phyloP scores from a whole-genome alignment of 352 stramenopile species.

The Phytopythium sindhum region DNA sequence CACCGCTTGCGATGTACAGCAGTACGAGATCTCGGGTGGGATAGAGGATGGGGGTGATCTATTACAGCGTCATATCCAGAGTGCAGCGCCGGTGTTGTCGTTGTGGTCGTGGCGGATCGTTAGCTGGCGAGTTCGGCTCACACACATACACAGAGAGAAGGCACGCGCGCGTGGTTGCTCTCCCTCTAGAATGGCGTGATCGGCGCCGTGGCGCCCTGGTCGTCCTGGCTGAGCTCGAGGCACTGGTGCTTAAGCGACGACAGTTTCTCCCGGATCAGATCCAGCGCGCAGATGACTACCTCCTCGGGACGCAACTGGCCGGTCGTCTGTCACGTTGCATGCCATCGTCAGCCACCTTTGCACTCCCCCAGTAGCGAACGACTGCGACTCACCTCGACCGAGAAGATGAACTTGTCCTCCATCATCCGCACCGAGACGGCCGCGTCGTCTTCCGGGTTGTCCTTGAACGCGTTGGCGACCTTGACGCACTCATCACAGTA shows the following conservation, averaged over 20 bases:
- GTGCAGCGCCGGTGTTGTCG: neutral
- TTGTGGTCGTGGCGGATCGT: neutral
- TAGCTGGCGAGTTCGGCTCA: neutral
- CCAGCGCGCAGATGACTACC: constrained; percentile 83
- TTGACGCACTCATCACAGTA: constrained; percentile 96
- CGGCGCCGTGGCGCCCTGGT: constrained; percentile 46
- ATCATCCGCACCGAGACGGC: constrained; percentile 88
- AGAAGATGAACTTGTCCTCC: constrained; percentile 96
- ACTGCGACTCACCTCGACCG: constrained; percentile 79
- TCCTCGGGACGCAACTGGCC: constrained; percentile 81
- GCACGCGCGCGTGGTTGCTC: neutral
- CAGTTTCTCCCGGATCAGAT: constrained; percentile 85
- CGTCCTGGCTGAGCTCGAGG: constrained; percentile 80
- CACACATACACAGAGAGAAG: neutral
- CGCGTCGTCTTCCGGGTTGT: constrained; percentile 93
- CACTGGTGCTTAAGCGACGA: constrained; percentile 86
- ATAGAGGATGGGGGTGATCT: constrained; percentile 5
- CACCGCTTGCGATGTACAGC: neutral
- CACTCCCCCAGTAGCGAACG: neutral
- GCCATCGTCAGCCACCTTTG: neutral
- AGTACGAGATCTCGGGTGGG: neutral
- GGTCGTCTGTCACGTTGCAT: constrained; percentile 47
- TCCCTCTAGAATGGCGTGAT: constrained; percentile 83
- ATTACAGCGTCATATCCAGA: constrained; percentile 9
- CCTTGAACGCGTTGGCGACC: constrained; percentile 91